Base-by-base conservation (phyloP, 352 stramenopile genomes). In the Thalassiosira mediterranea region DNA sequence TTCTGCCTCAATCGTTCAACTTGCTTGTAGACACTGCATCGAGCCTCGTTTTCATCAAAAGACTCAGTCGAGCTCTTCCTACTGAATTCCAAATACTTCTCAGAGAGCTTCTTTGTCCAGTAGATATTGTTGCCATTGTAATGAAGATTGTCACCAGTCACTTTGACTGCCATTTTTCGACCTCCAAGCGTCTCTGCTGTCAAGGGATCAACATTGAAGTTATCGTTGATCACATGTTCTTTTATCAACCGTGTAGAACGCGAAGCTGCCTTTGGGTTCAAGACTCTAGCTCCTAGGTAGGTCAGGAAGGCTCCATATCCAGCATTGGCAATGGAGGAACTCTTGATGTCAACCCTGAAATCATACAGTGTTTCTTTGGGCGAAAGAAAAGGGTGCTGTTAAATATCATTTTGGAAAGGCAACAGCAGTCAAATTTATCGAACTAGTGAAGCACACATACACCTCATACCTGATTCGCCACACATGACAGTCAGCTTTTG, bases 251-350 rank as follows among this genome's bases (percentile, higher is more conserved):
- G 37, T 56, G 53, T 37, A 4, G 29, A 71, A 26, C 59, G 52
- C 31, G 21, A 28, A 7, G 10, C 28, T 0, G 64, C 67, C 59
- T 57, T 52, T 25, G 38, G 47, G 25, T 79, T 79, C 38, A 89
- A 60, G 34, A 80, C 54, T 61, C 76, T 54, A 19, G 83, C 81
- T 29, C 86, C 86, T 19, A 86, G 53, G 76, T 83, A 91, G 3
- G 66, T 90, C 11, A 93, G 53, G 64, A 90, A 93, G n/a, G 72
- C 80, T 15, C 87, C 87, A 59, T 79, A 25, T n/a, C 82, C 87
- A 25, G 73, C 67, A 61, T 83, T 81, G 11, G 52, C 46, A 79
- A 90, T 90, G 21, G 23, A 76, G 15, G 79, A 88, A 25, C 28
- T 17, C 25, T 54, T 67, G 4, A 84, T 71, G 10, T 81, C 57